Conservation (phyloP, 805 yeast species). For the Wickerhamia fluorescens region DNA sequence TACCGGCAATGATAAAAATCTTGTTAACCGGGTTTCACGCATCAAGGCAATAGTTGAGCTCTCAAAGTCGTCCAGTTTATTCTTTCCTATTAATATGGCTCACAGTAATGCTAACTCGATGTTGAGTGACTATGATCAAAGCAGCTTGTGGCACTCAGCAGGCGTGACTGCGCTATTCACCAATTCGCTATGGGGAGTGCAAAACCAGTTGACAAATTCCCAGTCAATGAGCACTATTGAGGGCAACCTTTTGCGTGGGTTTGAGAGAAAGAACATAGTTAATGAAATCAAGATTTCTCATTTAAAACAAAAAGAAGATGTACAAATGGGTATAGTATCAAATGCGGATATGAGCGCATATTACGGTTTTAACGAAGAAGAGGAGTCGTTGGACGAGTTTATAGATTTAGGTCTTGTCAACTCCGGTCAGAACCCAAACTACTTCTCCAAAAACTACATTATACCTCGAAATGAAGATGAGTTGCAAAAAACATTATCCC, state of each 20-base stretch:
- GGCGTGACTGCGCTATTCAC: slow-evolving; percentile 22
- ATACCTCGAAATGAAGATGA: too few relatives aligned
- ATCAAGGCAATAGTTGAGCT: slow-evolving; percentile 41
- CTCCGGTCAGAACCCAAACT: slow-evolving; percentile 3
- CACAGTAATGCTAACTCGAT: slow-evolving; percentile 2
- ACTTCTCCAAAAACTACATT: slow-evolving; percentile 6
- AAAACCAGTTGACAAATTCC: slow-evolving; percentile 26
- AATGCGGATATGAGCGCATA: slow-evolving; percentile 11
- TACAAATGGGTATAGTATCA: slow-evolving; percentile 5
- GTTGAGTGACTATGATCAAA: slow-evolving; percentile 7
- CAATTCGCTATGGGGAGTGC: slow-evolving; percentile 38
- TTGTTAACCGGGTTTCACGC: slow-evolving; percentile 26
- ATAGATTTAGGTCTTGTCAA: neutral
- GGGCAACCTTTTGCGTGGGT: slow-evolving; percentile 34
- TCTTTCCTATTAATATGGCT: slow-evolving; percentile 43
- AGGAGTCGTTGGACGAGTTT: neutral
- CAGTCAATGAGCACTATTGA: slow-evolving; percentile 39
- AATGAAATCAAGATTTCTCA: slow-evolving; percentile 24
- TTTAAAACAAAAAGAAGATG: slow-evolving; percentile 5
- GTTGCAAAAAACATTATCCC: neutral
- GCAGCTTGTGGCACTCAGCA: slow-evolving; percentile 38
- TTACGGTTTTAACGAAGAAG: slow-evolving; percentile 2
- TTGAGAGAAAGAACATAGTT: slow-evolving; percentile 42
- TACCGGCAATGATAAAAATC: slow-evolving; percentile 19
- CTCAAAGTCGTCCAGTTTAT: slow-evolving; percentile 42